Evolutionary conservation across 2,329 filamentous ascomycete species (phyloP).

Genomic region (Trichoderma oligosporum): DNA sequence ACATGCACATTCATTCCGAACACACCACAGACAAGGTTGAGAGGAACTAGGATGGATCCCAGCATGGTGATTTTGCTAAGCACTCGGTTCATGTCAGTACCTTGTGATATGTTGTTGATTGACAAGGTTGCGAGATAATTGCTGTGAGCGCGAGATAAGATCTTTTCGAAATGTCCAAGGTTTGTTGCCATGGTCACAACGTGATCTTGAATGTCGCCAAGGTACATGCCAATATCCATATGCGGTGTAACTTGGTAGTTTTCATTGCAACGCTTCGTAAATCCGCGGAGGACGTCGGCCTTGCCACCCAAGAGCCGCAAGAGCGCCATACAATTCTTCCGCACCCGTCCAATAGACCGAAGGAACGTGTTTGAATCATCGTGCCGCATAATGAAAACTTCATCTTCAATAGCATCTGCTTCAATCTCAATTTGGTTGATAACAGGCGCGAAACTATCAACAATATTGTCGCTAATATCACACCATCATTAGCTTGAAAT

Average conservation of each 20-base stretch:
- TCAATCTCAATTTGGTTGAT: slow-evolving; percentile 84
- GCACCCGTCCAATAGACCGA: slow-evolving; percentile 80
- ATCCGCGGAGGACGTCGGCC: slow-evolving; percentile 95
- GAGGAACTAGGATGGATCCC: slow-evolving; percentile 90
- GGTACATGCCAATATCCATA: slow-evolving; percentile 93
- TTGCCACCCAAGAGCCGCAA: slow-evolving; percentile 93
- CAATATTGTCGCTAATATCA: slow-evolving; percentile 70
- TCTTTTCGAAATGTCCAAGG: slow-evolving; percentile 93
- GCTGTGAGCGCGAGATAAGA: slow-evolving; percentile 87
- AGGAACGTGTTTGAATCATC: slow-evolving; percentile 88
- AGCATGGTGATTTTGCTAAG: slow-evolving; percentile 94
- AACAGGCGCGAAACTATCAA: slow-evolving; percentile 88
- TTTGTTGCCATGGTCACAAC: slow-evolving; percentile 99
- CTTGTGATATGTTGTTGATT: slow-evolving; percentile 84
- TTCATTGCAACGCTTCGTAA: slow-evolving; percentile 98
- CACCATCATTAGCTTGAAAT: slow-evolving; percentile 26
- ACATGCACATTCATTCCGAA: slow-evolving; percentile 86
- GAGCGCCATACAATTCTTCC: slow-evolving; percentile 91
- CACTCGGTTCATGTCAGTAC: slow-evolving; percentile 81
- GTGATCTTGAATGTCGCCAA: slow-evolving; percentile 98
- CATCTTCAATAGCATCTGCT: slow-evolving; percentile 90
- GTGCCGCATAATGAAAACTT: slow-evolving; percentile 85
- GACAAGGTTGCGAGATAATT: slow-evolving; percentile 95
- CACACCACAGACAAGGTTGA: slow-evolving; percentile 84
- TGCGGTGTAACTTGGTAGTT: slow-evolving; percentile 93